These are phyloP conservation scores for Ceratobasidium sp. DNA, from an alignment of 1,284 basidiomycete genomes.

Conservation along the genomic window DNA sequence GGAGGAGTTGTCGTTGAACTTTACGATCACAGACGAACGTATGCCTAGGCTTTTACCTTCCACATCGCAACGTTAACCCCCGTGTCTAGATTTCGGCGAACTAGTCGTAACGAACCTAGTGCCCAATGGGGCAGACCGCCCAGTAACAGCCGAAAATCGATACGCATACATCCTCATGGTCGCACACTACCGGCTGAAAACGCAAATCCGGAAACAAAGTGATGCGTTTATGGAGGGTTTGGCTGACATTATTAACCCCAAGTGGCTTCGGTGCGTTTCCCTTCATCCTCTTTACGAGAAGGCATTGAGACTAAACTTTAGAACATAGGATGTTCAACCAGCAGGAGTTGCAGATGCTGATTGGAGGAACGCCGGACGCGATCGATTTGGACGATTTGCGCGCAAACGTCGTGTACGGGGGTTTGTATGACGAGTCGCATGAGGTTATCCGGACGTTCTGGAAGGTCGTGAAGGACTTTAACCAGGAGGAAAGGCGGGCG, in stretches of 20 bases:
- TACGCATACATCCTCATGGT: constrained; percentile 93
- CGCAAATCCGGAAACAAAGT: constrained; percentile 90
- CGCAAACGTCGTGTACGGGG: constrained; percentile 81
- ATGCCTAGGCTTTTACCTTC: constrained; percentile 49
- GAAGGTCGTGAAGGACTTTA: constrained; percentile 81
- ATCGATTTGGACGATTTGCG: constrained; percentile 88
- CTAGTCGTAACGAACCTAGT: constrained; percentile 85
- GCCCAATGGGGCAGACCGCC: constrained; percentile 84
- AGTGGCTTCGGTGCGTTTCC: constrained; percentile 81
- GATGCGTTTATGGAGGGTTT: constrained; percentile 83
- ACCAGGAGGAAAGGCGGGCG: constrained; percentile 76
- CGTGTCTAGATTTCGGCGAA: constrained; percentile 85
- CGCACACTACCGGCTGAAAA: constrained; percentile 89
- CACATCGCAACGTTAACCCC: neutral
- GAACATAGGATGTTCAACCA: constrained; percentile 94
- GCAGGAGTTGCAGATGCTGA: constrained; percentile 86
- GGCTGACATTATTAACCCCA: constrained; percentile 88
- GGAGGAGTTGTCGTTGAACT: constrained; percentile 94
- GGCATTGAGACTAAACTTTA: neutral
- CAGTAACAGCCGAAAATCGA: constrained; percentile 91
- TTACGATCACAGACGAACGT: constrained; percentile 91
- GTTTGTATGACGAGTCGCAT: constrained; percentile 77
- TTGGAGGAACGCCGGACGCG: constrained; percentile 85
- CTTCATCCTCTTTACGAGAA: neutral
- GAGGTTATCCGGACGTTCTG: constrained; percentile 82